Base-by-base conservation (phyloP, 2,329 filamentous ascomycete species). In the Diaporthe eres region DNA sequence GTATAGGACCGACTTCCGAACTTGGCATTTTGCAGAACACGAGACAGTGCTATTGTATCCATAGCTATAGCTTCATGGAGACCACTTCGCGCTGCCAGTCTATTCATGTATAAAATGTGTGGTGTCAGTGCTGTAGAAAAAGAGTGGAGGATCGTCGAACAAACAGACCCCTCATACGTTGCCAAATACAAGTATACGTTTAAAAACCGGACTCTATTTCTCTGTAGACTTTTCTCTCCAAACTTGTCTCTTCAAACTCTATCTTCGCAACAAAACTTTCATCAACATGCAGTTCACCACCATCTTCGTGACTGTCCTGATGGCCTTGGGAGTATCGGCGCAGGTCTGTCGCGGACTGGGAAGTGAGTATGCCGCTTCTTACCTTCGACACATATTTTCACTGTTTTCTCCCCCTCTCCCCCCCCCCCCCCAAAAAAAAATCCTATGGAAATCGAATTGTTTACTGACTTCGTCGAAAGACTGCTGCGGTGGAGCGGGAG, bases 11-110 rank as follows among this genome's bases (percentile, higher is more conserved):
- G 22, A 37, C 7, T 25, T 31, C 25, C 28, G 63, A 31, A 49
- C 63, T 49, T 49, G 61, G 61, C 61, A 51, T 34, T 67, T 25
- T 2, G 28, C 63, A 37, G 15, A 51, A 68, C 47, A 68, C 44
- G 44, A 68, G 63, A 7, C 31, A 19, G 12, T 51, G 19, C 63
- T 68, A 51, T 68, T 37, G 19, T 37, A 17, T 37, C 28, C 44
- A 51, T n/a, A 51, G 47, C 44, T 68, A 37, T 51, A 68, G 13
- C 7, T 12, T 25, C 10, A 8, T 15, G 10, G 28, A 68, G 22
- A 39, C 22, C 47, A 39, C 10, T 51, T 37, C 31, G 22, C 13
- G 3, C 22, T 2, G 22, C 12, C 44, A 25, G 3, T 19, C 17
- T 25, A 3, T 9, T 22, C 19, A 51, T 37, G 44, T 67, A 67